Evolutionary conservation across 139 green algal species (phyloP).

Genomic region (Desmodesmus armatus): DNA sequence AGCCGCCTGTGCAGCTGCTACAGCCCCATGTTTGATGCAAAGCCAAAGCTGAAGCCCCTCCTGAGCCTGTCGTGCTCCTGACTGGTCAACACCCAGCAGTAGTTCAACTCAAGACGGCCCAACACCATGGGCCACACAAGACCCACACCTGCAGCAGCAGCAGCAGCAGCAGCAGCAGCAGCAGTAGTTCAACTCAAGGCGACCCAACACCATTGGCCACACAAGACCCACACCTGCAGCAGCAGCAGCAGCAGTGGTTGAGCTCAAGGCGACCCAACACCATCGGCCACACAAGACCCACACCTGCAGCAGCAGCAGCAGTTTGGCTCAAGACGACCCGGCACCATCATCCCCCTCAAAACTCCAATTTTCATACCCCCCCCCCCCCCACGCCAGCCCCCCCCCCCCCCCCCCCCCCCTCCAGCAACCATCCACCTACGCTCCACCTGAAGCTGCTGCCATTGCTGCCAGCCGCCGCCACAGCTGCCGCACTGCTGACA

Average conservation of each 20-base stretch:
- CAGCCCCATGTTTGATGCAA: conserved; percentile 51
- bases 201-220: conserved; percentile 61
- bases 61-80: conserved; percentile 66
- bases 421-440: no score
- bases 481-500: neutral
- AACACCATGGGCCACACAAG: conserved; percentile 68
- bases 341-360: no score
- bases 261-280: conserved; percentile 66
- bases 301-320: conserved; percentile 43
- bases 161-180: conserved; percentile 30
- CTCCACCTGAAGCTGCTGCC: conserved; percentile 49
- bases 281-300: conserved; percentile 70
- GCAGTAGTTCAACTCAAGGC: conserved; percentile 71
- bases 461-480: neutral
- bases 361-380: no score
- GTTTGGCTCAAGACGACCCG: no score
- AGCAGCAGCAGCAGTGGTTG: conserved; percentile 66
- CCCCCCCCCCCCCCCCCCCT: no score
- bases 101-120: conserved; percentile 73
- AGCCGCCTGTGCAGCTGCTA: no score
- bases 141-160: conserved; percentile 63
- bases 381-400: no score
- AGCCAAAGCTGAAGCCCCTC: conserved; percentile 78
- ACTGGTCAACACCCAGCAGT: conserved; percentile 56
- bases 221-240: conserved; percentile 67